Base-by-base conservation (phyloP, 2,329 filamentous ascomycete genomes). In the Hymenoscyphus scutula region DNA sequence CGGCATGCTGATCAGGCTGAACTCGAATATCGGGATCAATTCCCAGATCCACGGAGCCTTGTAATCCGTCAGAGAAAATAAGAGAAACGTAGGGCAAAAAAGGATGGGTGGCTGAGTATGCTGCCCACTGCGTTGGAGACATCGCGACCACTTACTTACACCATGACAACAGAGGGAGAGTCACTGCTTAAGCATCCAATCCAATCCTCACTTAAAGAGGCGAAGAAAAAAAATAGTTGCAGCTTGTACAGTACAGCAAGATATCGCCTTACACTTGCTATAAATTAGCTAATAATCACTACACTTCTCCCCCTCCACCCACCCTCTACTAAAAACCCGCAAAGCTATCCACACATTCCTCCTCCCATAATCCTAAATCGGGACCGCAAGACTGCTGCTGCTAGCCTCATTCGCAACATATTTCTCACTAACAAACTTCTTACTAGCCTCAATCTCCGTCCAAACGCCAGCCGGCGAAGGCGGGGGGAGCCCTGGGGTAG, bases 361-460 rank as follows among this genome's bases (percentile, higher is more conserved):
- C 23, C 27, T 53, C 19, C 8, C 17, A 53, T 15, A 27, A 19
- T 53, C 48, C 48, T 29, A 53, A 41, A n/a, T 41, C 23, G 48
- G 23, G 23, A 13, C 48, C 4, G 1, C 48, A 10, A 25, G 13
- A 15, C 15, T 27, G n/a, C n/a, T n/a, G n/a, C n/a, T n/a, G n/a
- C n/a, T n/a, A 56, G 32, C 30, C 55, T 27, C 17, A 54, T 30
- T 54, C 5, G 57, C 84, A 70, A 90, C 85, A 75, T 95, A 96
- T 76, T 88, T 90, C 55, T 91, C 91, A 72, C 85, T 88, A 27
- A 90, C 82, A 67, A 95, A 74, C 77, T 88, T 93, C 75, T 84
- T 85, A 60, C 82, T 77, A 5, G 84, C 80, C 11, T 86, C 84
- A 41, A 96, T 83, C 48, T 86, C 83, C 30, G 83, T 82, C 92